Conservation (phyloP, 257 asterid genomes). For the Gentiana straminea region DNA sequence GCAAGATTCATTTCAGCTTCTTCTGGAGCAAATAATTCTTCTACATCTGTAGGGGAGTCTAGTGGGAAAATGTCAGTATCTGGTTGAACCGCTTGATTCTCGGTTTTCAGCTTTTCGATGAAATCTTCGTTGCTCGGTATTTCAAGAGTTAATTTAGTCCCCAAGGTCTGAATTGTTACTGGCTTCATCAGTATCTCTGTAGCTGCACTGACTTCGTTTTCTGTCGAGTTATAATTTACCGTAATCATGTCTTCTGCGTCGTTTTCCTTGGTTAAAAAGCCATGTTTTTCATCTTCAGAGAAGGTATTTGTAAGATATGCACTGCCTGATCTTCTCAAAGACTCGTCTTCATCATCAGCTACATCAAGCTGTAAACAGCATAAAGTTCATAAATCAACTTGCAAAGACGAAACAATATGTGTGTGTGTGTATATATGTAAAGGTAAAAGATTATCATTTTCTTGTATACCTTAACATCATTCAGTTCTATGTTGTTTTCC, state of each 20-base stretch:
- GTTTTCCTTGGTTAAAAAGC: conserved; percentile 22
- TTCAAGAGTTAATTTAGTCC: conserved; percentile 33
- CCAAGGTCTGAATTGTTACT: conserved; percentile 14
- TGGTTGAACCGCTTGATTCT: conserved; percentile 14
- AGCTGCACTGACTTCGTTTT: conserved; percentile 15
- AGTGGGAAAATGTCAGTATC: conserved; percentile 11
- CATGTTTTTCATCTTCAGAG: conserved; percentile 37
- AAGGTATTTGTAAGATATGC: conserved; percentile 40
- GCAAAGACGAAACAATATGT: no score
- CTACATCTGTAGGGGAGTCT: conserved; percentile 30
- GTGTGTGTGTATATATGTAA: neutral
- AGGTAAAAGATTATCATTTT: neutral
- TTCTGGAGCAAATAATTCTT: conserved; percentile 36
- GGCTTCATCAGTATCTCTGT: conserved; percentile 16
- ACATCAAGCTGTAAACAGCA: conserved; percentile 45
- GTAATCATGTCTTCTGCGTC: conserved; percentile 13
- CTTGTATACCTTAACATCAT: conserved; percentile 57
- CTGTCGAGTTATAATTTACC: conserved; percentile 15
- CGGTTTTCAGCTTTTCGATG: conserved; percentile 25
- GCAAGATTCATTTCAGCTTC: conserved; percentile 45
- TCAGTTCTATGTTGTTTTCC: conserved; percentile 61
- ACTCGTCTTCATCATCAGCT: conserved; percentile 44
- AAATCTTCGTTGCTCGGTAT: conserved; percentile 50
- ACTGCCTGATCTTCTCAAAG: conserved; percentile 24
- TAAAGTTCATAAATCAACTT: no score